Conservation (phyloP, 352 stramenopile species). For the Phytophthora nicotianae region DNA sequence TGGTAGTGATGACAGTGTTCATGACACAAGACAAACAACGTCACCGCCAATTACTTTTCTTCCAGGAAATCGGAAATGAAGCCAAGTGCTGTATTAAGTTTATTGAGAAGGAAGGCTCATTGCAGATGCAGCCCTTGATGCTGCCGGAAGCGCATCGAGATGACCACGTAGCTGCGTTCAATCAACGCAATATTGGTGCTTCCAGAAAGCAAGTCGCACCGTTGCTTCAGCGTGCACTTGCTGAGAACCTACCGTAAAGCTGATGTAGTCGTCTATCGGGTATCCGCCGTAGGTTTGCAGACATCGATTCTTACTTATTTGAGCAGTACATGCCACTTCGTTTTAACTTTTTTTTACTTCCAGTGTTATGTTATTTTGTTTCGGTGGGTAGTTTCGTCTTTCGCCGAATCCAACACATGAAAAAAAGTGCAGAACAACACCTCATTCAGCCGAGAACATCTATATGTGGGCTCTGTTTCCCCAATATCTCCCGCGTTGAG, state of each 20-base stretch:
- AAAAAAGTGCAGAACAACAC: too few species aligned
- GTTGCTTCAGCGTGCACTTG: slow-evolving; percentile 59
- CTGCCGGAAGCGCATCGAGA: slow-evolving; percentile 41
- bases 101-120: slow-evolving; percentile 40
- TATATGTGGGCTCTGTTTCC: too few species aligned
- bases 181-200: slow-evolving; percentile 62
- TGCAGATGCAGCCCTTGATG: slow-evolving; percentile 49
- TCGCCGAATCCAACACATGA: too few species aligned
- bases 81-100: slow-evolving; percentile 43
- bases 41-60: slow-evolving; percentile 72
- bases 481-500: too few species aligned
- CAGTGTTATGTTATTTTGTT: too few species aligned
- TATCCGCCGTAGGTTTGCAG: background rate
- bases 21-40: slow-evolving; percentile 44
- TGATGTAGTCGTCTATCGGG: slow-evolving; percentile 1
- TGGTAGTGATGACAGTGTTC: slow-evolving; percentile 77
- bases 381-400: too few species aligned
- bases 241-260: slow-evolving; percentile 17
- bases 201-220: slow-evolving; percentile 84
- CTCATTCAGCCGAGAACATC: too few species aligned
- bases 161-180: slow-evolving; percentile 44
- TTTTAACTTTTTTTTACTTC: too few species aligned
- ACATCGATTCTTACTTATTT: background rate
- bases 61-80: slow-evolving; percentile 35
- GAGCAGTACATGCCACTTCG: too few species aligned